Evolutionary conservation across 371 early-diverging fungal species (phyloP).

Genomic region (Fennellomyces sp.): DNA sequence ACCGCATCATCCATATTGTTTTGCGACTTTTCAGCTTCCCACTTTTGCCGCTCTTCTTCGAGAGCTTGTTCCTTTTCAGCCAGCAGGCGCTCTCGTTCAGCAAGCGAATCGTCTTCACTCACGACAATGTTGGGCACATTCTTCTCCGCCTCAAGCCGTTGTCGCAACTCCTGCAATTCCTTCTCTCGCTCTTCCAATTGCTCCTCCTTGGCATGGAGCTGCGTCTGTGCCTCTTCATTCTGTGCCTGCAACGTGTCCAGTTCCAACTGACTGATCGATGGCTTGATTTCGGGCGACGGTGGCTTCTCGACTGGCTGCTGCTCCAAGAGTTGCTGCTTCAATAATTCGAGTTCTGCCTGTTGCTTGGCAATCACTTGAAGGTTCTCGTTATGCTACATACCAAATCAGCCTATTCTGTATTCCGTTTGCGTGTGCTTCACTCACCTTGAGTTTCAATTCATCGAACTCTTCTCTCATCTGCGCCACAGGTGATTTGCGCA

Average conservation of each 20-base stretch:
- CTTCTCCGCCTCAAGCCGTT: slow-evolving; percentile 37
- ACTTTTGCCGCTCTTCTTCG: slow-evolving; percentile 15
- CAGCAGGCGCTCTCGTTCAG: slow-evolving; percentile 24
- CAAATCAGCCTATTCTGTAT: background rate
- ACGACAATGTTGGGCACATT: slow-evolving; percentile 26
- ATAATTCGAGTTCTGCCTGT: slow-evolving; percentile 55
- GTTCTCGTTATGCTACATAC: slow-evolving; percentile 41
- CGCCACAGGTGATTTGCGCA: slow-evolving; percentile 31
- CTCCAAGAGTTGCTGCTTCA: slow-evolving; percentile 25
- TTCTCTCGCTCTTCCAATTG: slow-evolving; percentile 29
- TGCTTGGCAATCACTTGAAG: slow-evolving; percentile 48
- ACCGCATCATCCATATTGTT: slow-evolving; percentile 28
- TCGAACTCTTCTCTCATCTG: slow-evolving; percentile 36
- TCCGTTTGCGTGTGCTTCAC: too few relatives aligned
- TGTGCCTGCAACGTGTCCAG: slow-evolving; percentile 18
- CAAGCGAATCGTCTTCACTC: slow-evolving; percentile 10
- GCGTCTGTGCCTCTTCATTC: slow-evolving; percentile 17
- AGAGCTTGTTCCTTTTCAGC: slow-evolving; percentile 26
- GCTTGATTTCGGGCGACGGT: slow-evolving; percentile 8
- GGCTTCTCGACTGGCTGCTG: slow-evolving; percentile 4
- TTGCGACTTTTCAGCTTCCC: slow-evolving; percentile 17
- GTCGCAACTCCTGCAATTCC: slow-evolving; percentile 34
- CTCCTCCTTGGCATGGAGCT: slow-evolving; percentile 27
- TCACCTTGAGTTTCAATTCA: slow-evolving; percentile 33
- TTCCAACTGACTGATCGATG: slow-evolving; percentile 19